Base-by-base conservation (phyloP, 108 stramenopile genomes). In the Fragilariopsis cylindrus region DNA sequence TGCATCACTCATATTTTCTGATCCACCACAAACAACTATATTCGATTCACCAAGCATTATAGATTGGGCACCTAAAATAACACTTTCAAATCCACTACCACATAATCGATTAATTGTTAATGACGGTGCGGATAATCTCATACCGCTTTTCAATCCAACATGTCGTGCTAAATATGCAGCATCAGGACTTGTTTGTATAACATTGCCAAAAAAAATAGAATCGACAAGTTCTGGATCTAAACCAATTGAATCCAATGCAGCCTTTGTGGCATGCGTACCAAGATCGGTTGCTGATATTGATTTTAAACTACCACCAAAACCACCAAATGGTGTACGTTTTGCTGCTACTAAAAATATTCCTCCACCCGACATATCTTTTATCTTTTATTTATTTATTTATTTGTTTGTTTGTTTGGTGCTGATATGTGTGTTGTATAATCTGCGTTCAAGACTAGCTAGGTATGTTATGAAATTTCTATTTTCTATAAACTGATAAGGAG, bases 31-130 rank as follows among this genome's bases (percentile, higher is more conserved):
- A 43, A 99, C 79, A 12, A 88, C 83, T 44, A 98, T 85, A 30
- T 83, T 64, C 30, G 96, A 89, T 73, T 96, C 92, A 15, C 93
- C 93, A 12, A 97, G 81, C 70, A 78, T 78, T n/a, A 99, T 99
- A 15, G 90, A 84, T 64, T 96, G 87, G 7, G 91, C 92, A 16
- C 95, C 98, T 67, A 92, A 90, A 42, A 96, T 80, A 64, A 98
- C 92, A 3, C 97, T 92, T 83, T 99, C 97, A 75, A 99, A 99
- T 56, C 99, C 99, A 39, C 83, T 85, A 39, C 99, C 99, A 76
- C 99, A 99, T 43, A 99, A 83, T 15, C 98, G 92, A 83, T 99
- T 99, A 57, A 99, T 78, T 1, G 99, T 99, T 49, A 99, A 74
- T 4, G 96, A 92, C 2, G 98, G 98, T 3, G 92, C 73, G 5